Evolutionary conservation across 352 stramenopile genomes (phyloP), one percentile per base, ranked within the genome.

Genomic region (Globisporangium megalacanthum): DNA sequence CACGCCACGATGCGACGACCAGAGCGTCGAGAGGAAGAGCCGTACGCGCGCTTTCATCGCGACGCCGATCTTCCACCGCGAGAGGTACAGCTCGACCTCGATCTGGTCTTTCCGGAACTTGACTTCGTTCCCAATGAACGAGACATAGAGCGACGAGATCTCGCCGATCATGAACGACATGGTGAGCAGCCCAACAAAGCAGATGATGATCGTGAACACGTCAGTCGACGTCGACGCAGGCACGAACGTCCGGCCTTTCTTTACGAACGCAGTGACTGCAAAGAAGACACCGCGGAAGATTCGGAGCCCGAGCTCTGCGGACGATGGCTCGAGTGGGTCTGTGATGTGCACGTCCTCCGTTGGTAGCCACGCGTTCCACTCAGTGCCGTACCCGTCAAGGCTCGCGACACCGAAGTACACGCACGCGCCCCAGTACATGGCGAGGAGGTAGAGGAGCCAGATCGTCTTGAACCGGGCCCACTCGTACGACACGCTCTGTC

Each of bases 131-230:
- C 70, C 62, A 22, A 86, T 89, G 19, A 65, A 80, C 9, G 75
- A 88, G 45, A 89, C 85, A 61, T 83, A 88, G 35, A 89, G 57
- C 36, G 69, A 83, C 2, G 79, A 77, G 37, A 86, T 76, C 42
- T 89, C 77, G 6, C 79, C 75, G 52, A 88, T 88, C 67, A 88
- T 82, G 61, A 88, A 89, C 2, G 73, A 75, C 72, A 85, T 86
- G 1, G 72, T 65, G 15, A 89, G 65, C 1, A 82, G 49, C 0
- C 79, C 73, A 4, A 68, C 39, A 52, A 88, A 87, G 54, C 73
- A 86, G 17, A 82, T 64, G 3, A 66, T n/a, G 51, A 85, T 75
- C 13, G 76, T 73, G 47, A 89, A 88, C 2, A 75, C 60, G 41
- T 72, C 62, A 10, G 76, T 62, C 1, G 25, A 53, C 20, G 67